Evolutionary conservation across 2,329 filamentous ascomycete species (phyloP), one percentile per base, ranked within the genome.

Genomic region (Penicillium polonicum): DNA sequence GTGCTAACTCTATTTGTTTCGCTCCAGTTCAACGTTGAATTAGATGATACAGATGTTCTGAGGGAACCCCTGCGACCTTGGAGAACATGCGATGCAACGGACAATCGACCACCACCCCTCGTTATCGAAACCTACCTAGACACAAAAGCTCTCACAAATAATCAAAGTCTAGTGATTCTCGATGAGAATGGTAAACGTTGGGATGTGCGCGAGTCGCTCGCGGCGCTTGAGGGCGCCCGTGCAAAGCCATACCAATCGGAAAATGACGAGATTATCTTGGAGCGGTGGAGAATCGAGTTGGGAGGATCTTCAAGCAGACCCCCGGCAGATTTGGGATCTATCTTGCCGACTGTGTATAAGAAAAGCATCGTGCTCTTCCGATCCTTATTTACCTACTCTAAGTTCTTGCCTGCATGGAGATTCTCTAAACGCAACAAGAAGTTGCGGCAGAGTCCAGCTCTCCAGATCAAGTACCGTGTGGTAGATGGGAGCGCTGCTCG

Each of bases 291-390:
- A 57, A 84, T 99, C 62, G 88, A 94, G 71, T 81, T 97, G 56
- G 90, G 90, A 70, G 84, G 85, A 65, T 77, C 78, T 57, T 74
- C 80, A 57, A 72, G 80, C 72, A 72, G 82, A 84, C 70, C 90
- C 55, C 67, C 79, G 6, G 67, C 78, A 39, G 83, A 86, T 58
- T 74, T 86, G 51, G 80, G 76, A 52, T 80, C 84, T 46, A 79
- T 84, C 33, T 79, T 97, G 51, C 92, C 94, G 15, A 93, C 91
- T 52, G 87, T 96, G 58, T 99, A 99, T 82, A 99, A 99, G 78
- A 94, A 96, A 77, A 91, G 90, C 67, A 96, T 99, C 63, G 89
- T 97, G 65, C 86, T 97, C 67, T 97, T 97, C 76, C 85, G 94
- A 59, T 92, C 92, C 2, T 82, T 99, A 45, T 96, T 90, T 73